phyloP scores from a whole-genome alignment of 2,329 filamentous ascomycete genomes.

The Endoconidiophora laricicola region DNA sequence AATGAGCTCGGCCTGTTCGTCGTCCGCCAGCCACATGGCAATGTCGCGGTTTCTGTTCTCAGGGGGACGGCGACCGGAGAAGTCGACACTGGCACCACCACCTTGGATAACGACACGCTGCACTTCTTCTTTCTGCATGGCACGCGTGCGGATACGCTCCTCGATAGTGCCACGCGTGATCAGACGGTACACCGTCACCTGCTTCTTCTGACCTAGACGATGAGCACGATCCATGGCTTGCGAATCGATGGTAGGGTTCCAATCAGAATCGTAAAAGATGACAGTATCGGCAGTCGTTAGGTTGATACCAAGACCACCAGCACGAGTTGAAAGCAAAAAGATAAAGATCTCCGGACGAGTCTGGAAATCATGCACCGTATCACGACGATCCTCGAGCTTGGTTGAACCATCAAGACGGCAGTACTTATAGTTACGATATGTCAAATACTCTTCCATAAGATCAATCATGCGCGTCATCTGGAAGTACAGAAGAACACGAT shows the following conservation, averaged over 20 bases:
- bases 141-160: slow-evolving; percentile 92
- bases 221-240: slow-evolving; percentile 99
- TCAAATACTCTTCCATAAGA: slow-evolving; percentile 96
- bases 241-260: slow-evolving; percentile 97
- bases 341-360: slow-evolving; percentile 89
- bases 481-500: slow-evolving; percentile 95
- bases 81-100: slow-evolving; percentile 81
- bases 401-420: slow-evolving; percentile 92
- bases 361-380: slow-evolving; percentile 95
- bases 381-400: slow-evolving; percentile 88
- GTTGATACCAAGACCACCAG: slow-evolving; percentile 96
- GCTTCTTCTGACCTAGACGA: slow-evolving; percentile 85
- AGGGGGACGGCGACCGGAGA: slow-evolving; percentile 72
- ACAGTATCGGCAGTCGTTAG: slow-evolving; percentile 91
- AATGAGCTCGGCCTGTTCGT: slow-evolving; percentile 87
- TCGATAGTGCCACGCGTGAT: slow-evolving; percentile 96
- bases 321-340: slow-evolving; percentile 88
- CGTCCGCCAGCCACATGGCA: slow-evolving; percentile 95
- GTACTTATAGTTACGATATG: slow-evolving; percentile 98
- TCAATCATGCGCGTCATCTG: slow-evolving; percentile 99
- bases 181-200: slow-evolving; percentile 93
- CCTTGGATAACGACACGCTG: slow-evolving; percentile 93
- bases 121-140: slow-evolving; percentile 95
- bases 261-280: slow-evolving; percentile 99
- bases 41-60: slow-evolving; percentile 97